phyloP scores from a whole-genome alignment of 148 eudicot species.

The Rheum nobile region DNA sequence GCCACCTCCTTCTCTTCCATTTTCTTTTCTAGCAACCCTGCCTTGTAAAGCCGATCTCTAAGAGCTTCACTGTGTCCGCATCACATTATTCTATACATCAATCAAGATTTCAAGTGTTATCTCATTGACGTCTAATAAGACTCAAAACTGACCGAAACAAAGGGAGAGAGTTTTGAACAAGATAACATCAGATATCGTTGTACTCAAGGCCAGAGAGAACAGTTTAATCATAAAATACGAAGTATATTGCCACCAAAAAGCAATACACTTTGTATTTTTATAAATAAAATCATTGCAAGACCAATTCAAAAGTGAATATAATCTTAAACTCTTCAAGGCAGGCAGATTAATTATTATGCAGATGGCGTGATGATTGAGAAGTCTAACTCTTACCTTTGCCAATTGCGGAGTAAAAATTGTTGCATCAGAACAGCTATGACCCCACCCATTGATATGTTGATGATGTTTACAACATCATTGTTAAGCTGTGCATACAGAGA shows the following conservation, averaged over 20 bases:
- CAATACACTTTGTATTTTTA: background rate
- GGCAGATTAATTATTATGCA: background rate
- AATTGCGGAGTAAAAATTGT: conserved; percentile 35
- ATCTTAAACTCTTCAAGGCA: background rate
- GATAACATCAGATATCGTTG: background rate
- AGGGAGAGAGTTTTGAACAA: background rate
- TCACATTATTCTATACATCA: background rate
- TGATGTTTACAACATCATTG: conserved; percentile 76
- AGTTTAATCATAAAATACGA: no score
- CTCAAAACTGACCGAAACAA: background rate
- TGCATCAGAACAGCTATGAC: conserved; percentile 60
- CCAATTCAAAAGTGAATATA: background rate
- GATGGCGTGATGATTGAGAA: background rate
- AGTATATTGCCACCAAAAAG: no score
- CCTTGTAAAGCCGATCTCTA: background rate
- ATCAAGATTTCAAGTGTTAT: background rate
- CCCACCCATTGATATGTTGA: conserved; percentile 85
- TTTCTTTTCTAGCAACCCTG: background rate
- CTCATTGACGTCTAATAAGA: background rate
- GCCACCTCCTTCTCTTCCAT: background rate
- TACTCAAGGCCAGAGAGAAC: background rate
- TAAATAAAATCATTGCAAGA: background rate
- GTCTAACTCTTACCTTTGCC: conserved; percentile 14
- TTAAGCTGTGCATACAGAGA: conserved; percentile 52
- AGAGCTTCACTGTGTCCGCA: background rate